Base-by-base conservation (phyloP, 208 protist species). In the Leptomonas pyrrhocoris region DNA sequence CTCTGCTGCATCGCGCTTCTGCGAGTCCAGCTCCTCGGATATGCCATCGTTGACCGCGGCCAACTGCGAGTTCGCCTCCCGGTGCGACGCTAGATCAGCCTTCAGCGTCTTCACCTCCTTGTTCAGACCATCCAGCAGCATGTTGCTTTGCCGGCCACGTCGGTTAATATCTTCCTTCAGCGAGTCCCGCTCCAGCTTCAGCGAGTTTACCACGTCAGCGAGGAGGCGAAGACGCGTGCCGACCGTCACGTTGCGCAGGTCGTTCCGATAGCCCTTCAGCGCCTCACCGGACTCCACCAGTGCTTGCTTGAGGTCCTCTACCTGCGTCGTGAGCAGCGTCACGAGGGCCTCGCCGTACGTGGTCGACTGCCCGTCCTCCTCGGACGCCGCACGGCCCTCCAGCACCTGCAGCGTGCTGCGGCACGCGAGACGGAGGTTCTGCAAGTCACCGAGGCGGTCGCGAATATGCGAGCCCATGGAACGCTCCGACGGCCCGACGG, bases 201-300 rank as follows among this genome's bases (percentile, higher is more conserved):
- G 68, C 4, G 83, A 85, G 6, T 58, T 42, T n/a, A 87, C 65
- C 13, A 69, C 46, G 11, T 63, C 68, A 11, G 74, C 57, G 12
- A 93, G 74, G 2, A 74, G 40, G 18, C 71, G 68, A 12, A 94
- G 76, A 5, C 67, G 73, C 2, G 65, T 76, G 42, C 78, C 74
- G 40, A 94, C 60, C 2, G 68, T 68, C 27, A 64, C 30, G 23
- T 76, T 65, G 9, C 65, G 40, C 3, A 77, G 36, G 62, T 50
- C 48, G 27, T 54, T 31, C 18, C 72, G 60, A 27, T 65, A 68
- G 25, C 45, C 28, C 7, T 71, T 66, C 30, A 86, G 62, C 0
- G 60, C 73, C 38, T 65, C 72, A 56, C 84, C 86, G 31, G 90
- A 53, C 30, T 91, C 76, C 40, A 72, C 46, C 19, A 94, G 49